Evolutionary conservation across 2,329 filamentous ascomycete species (phyloP).

Genomic region (Paramyrothecium roridum): DNA sequence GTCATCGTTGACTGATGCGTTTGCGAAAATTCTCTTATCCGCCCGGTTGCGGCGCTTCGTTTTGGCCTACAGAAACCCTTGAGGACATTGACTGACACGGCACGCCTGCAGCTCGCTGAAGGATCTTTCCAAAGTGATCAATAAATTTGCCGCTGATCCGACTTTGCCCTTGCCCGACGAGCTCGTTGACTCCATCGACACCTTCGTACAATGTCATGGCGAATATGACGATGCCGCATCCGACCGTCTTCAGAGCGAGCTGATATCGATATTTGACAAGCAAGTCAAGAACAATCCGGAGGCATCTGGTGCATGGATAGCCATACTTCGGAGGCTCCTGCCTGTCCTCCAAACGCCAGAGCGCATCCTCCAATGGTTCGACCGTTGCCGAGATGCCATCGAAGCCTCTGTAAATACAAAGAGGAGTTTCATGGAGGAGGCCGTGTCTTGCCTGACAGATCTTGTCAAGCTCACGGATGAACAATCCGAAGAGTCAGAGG

Average conservation of each 20-base stretch:
- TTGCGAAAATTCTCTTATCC: background rate
- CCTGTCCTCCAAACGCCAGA: slow-evolving; percentile 61
- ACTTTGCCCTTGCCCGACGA: slow-evolving; percentile 64
- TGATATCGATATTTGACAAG: slow-evolving; percentile 64
- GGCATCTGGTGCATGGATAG: slow-evolving; percentile 65
- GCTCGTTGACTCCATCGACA: slow-evolving; percentile 57
- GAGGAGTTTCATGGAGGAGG: slow-evolving; percentile 61
- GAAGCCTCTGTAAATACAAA: slow-evolving; percentile 53
- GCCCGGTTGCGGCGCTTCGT: too few species aligned
- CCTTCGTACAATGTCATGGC: slow-evolving; percentile 66
- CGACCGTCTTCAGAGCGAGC: slow-evolving; percentile 72
- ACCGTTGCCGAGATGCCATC: slow-evolving; percentile 34
- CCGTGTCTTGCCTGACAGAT: slow-evolving; percentile 60
- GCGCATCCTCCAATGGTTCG: slow-evolving; percentile 70
- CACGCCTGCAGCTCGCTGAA: slow-evolving; percentile 47
- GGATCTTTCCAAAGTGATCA: slow-evolving; percentile 58
- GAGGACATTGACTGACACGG: too few species aligned
- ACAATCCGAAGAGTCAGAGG: slow-evolving; percentile 41
- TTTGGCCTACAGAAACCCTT: too few species aligned
- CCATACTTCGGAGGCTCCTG: slow-evolving; percentile 61
- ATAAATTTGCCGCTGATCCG: slow-evolving; percentile 44
- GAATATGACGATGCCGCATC: slow-evolving; percentile 64
- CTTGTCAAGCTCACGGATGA: slow-evolving; percentile 62
- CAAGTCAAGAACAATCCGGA: slow-evolving; percentile 54
- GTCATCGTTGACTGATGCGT: background rate